A percentile compares a stretch with the other conserved stretches of the same genome.
These are phyloP conservation scores for Carpediemonas membranifera DNA, from an alignment of 78 protist species.

Conservation along the genomic window DNA sequence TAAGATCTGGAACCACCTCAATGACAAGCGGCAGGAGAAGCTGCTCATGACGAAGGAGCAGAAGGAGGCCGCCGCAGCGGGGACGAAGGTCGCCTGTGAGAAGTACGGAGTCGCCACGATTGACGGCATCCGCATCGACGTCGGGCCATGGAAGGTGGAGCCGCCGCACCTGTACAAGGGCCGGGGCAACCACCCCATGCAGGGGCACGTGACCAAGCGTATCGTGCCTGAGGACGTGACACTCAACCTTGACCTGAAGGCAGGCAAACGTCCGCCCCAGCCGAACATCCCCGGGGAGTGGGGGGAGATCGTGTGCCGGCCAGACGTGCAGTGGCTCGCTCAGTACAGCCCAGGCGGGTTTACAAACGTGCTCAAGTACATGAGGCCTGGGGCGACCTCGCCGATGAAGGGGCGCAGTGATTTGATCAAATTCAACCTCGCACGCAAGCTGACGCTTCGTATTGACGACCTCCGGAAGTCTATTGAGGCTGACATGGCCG, in stretches of 20 bases:
- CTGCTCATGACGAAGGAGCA: constrained; percentile 48
- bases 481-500: background rate
- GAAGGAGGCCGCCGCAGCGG: constrained; percentile 44
- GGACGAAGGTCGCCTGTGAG: constrained; percentile 49
- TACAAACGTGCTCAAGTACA: constrained; percentile 38
- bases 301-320: constrained; percentile 14
- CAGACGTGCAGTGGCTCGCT: constrained; percentile 39
- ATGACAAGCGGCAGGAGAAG: constrained; percentile 32
- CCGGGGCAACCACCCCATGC: constrained; percentile 93
- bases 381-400: constrained; percentile 12
- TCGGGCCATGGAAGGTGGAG: constrained; percentile 87
- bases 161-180: constrained; percentile 98
- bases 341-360: constrained; percentile 24
- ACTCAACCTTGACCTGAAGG: constrained; percentile 73
- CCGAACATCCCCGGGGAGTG: constrained; percentile 56
- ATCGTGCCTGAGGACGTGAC: constrained; percentile 84
- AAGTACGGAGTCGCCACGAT: constrained; percentile 55
- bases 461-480: background rate
- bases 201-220: constrained; percentile 75
- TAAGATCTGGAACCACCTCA: constrained; percentile 41
- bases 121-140: constrained; percentile 60
- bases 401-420: constrained; percentile 66
- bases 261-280: constrained; percentile 66
- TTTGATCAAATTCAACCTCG: constrained; percentile 76
- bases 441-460: constrained; percentile 58